A percentile compares a stretch with the other conserved stretches of the same genome.
Conservation (phyloP, 495 filamentous ascomycete genomes). For the Neurospora cerealis region DNA sequence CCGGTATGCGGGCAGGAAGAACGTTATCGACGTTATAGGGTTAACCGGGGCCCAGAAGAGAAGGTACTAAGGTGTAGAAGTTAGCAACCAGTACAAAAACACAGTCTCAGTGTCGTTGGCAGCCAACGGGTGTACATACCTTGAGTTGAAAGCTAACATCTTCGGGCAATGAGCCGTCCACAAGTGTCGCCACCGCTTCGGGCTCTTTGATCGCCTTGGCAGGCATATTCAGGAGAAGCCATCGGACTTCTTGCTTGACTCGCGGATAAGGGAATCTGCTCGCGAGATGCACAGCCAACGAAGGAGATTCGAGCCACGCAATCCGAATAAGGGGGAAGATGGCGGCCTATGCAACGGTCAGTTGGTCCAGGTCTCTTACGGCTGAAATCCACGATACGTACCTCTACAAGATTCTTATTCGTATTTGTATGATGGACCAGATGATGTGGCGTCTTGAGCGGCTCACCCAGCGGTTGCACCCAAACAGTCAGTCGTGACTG, state of each 20-base stretch:
- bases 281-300: conserved; percentile 72
- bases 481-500: conserved; percentile 75
- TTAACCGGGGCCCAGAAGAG: conserved; percentile 93
- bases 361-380: not conserved
- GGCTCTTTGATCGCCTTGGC: conserved; percentile 70
- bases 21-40: conserved; percentile 83
- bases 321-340: conserved; percentile 56
- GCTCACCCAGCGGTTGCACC: conserved; percentile 73
- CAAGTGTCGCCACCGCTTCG: conserved; percentile 70
- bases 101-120: not conserved
- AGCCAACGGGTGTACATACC: conserved; percentile 30
- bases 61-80: conserved; percentile 52
- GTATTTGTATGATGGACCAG: conserved; percentile 25
- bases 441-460: conserved; percentile 15
- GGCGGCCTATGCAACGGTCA: conserved; percentile 26
- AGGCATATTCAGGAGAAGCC: conserved; percentile 68
- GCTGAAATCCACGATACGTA: conserved; percentile 17
- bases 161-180: conserved; percentile 61
- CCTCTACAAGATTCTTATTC: conserved; percentile 37
- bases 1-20: conserved; percentile 86
- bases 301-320: conserved; percentile 77
- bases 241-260: conserved; percentile 64
- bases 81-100: conserved; percentile 24
- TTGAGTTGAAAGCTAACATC: conserved; percentile 83
- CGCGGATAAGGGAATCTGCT: conserved; percentile 67